Evolutionary conservation across 192 early-diverging fungal species (phyloP).

Genomic region (Cladochytrium replicatum): DNA sequence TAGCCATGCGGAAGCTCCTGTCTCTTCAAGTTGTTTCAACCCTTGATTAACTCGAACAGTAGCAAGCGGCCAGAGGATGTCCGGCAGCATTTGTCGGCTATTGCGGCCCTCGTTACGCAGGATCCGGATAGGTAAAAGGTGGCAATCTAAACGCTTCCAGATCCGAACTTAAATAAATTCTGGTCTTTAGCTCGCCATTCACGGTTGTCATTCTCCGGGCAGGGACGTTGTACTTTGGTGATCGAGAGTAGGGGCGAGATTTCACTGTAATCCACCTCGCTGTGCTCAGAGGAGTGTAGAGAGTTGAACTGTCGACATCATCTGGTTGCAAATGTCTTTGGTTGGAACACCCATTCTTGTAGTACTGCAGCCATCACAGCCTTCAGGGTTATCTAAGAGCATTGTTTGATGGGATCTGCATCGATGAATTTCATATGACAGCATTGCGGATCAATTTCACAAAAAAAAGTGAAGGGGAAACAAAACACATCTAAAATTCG

Average conservation of each 20-base stretch:
- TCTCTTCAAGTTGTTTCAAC: conserved; percentile 1
- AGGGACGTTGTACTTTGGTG: conserved; percentile 29
- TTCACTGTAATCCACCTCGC: conserved; percentile 34
- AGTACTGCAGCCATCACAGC: too few species aligned
- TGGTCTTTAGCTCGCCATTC: conserved; percentile 15
- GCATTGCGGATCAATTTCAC: too few species aligned
- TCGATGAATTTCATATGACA: too few species aligned
- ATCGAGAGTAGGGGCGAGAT: conserved; percentile 22
- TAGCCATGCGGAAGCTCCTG: not conserved
- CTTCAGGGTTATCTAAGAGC: too few species aligned
- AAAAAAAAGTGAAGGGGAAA: too few species aligned
- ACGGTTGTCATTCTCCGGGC: conserved; percentile 35
- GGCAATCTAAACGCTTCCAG: too few species aligned
- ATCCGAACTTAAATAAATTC: too few species aligned
- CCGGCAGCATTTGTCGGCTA: conserved; percentile 35
- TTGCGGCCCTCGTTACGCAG: conserved; percentile 27
- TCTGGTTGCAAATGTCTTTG: too few species aligned
- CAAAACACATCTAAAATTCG: too few species aligned
- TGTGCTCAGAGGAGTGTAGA: conserved; percentile 34
- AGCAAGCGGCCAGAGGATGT: conserved; percentile 38
- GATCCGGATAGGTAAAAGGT: conserved; percentile 21
- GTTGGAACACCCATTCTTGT: too few species aligned
- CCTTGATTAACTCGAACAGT: conserved; percentile 5
- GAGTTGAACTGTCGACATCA: conserved; percentile 14
- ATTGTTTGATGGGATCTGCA: too few species aligned